Evolutionary conservation across 2,329 filamentous ascomycete species (phyloP).

Genomic region (Rugonectria rugulosa): DNA sequence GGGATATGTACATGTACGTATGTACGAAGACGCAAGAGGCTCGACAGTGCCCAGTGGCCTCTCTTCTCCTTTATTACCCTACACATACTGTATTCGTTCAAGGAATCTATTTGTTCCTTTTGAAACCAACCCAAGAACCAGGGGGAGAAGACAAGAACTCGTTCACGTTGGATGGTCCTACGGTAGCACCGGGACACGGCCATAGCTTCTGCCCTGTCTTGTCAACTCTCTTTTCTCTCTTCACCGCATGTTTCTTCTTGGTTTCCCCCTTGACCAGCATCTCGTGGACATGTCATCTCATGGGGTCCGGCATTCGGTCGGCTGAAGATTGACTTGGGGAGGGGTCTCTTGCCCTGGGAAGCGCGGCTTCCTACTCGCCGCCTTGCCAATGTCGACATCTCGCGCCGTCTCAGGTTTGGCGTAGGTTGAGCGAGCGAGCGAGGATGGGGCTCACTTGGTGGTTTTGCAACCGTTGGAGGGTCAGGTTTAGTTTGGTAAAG

Average conservation of each 20-base stretch:
- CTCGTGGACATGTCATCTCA: too few species aligned
- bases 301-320: not conserved
- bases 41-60: too few species aligned
- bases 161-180: too few species aligned
- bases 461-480: conserved; percentile 13
- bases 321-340: not conserved
- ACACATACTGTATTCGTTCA: too few species aligned
- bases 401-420: not conserved
- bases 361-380: not conserved
- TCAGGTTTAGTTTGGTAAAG: too few species aligned
- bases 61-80: too few species aligned
- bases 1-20: too few species aligned
- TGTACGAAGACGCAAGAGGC: too few species aligned
- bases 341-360: too few species aligned
- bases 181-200: not conserved
- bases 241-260: not conserved
- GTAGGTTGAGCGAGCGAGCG: conserved; percentile 2
- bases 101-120: too few species aligned
- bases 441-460: conserved; percentile 15
- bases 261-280: not conserved
- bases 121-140: too few species aligned
- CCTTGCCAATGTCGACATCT: not conserved
- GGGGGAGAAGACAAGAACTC: too few species aligned
- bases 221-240: not conserved
- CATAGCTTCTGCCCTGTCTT: not conserved